Percentiles rank a stretch among this genome's conserved stretches.
phyloP scores from a whole-genome alignment of 257 asterid species.

The Capsicum baccatum region DNA sequence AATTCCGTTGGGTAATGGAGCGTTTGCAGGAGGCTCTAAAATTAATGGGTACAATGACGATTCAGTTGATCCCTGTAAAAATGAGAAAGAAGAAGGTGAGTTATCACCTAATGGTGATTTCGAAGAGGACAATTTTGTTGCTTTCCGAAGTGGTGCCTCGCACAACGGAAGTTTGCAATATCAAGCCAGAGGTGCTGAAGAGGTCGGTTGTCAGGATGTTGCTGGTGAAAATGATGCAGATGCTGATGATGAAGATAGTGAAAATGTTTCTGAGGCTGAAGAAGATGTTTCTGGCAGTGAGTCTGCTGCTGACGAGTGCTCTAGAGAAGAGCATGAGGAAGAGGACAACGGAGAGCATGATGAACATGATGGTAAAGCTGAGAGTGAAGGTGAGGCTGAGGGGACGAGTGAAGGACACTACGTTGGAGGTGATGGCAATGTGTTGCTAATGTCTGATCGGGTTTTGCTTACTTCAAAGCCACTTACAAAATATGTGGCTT shows the following conservation, averaged over 20 bases:
- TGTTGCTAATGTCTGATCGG: constrained; percentile 63
- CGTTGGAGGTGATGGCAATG: constrained; percentile 63
- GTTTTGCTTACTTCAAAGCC: constrained; percentile 73
- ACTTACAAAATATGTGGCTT: constrained; percentile 67
- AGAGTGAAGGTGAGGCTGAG: constrained; percentile 97
- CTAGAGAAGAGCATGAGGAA: constrained; percentile 83
- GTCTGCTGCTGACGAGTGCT: constrained; percentile 89
- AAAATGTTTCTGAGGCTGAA: constrained; percentile 77
- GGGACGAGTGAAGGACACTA: constrained; percentile 70
- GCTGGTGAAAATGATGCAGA: constrained; percentile 80
- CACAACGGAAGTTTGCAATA: constrained; percentile 54
- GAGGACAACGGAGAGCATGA: constrained; percentile 81
- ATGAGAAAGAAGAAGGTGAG: constrained; percentile 96
- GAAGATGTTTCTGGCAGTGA: constrained; percentile 94
- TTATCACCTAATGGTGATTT: constrained; percentile 80
- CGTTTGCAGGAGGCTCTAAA: constrained; percentile 55
- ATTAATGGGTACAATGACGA: constrained; percentile 51
- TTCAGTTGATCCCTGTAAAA: constrained; percentile 63
- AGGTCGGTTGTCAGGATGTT: constrained; percentile 53
- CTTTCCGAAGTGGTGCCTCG: constrained; percentile 50
- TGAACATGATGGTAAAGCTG: constrained; percentile 80
- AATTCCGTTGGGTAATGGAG: constrained; percentile 56
- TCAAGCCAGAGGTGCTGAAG: constrained; percentile 56
- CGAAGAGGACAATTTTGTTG: constrained; percentile 82
- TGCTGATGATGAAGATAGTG: constrained; percentile 88